Conservation (phyloP, 164 flowering plant species). For the Nymphaea thermarum region DNA sequence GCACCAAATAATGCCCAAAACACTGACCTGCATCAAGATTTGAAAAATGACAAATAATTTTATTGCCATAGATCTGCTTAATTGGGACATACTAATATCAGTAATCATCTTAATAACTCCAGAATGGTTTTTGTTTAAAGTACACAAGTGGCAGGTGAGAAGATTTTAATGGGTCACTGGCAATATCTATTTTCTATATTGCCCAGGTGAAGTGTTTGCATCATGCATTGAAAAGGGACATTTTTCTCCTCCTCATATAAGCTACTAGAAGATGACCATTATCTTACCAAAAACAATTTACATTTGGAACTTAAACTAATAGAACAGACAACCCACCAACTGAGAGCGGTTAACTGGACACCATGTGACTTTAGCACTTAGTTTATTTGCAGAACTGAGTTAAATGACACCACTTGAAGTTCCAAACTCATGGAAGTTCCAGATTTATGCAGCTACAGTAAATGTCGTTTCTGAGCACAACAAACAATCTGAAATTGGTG, state of each 20-base stretch:
- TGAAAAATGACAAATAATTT: not conserved
- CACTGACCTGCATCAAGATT: slow-evolving; percentile 48
- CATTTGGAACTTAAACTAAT: not conserved
- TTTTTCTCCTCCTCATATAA: not conserved
- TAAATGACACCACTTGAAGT: not conserved
- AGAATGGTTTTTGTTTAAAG: not conserved
- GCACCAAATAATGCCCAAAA: slow-evolving; percentile 99
- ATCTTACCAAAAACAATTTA: not conserved
- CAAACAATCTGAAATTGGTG: no score
- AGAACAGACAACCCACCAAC: not conserved
- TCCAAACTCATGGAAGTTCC: no score
- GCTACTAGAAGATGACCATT: not conserved
- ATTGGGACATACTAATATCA: not conserved
- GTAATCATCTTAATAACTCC: not conserved
- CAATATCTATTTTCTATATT: not conserved
- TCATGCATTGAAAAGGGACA: no score
- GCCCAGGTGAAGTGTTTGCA: not conserved
- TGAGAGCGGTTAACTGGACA: not conserved
- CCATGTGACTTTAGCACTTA: not conserved
- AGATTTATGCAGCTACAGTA: no score
- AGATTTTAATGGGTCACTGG: not conserved
- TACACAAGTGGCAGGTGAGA: not conserved
- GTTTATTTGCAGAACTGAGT: not conserved
- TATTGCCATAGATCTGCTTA: not conserved
- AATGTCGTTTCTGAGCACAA: no score